Base-by-base conservation (phyloP, 2,329 filamentous ascomycete species). In the Cladobotryum mycophilum region DNA sequence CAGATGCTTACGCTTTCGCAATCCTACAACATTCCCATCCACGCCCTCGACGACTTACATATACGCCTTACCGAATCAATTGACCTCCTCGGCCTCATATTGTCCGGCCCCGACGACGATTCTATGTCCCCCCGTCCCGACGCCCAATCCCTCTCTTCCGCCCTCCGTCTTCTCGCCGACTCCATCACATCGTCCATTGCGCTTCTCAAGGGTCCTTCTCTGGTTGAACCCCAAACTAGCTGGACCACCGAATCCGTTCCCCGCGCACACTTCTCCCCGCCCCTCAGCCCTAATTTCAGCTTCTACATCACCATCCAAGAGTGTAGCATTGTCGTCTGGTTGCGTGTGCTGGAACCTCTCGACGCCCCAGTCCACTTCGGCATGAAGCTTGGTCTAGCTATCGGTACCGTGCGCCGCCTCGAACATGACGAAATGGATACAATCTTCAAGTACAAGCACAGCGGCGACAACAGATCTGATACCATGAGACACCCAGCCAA, bases 381-480 rank as follows among this genome's bases (percentile, higher is more conserved):
- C 46, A 86, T 76, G 55, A 88, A 82, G 65, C 85, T 83, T 62
- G 88, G 80, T 54, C 79, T 78, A 55, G 90, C 80, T 58, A 89
- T 85, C 55, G 81, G 82, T 40, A 84, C 81, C 0, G 67, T 81
- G 12, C 72, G 82, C 9, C 75, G 82, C 15, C 74, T 85, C 2
- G 82, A 85, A 58, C 87, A 91, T 65, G 87, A 91, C 67, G 92
- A 97, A 68, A 83, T 85, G 56, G 86, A 92, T 53, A 79, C 83
- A 36, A 72, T 87, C 0, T 96, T 95, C 66, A 74, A 72, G 4
- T 96, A 78, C 59, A 68, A 69, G 43, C 59, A 65, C n/a, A 56
- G 56, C 9, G 66, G 67, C 22, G 63, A 61, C 41, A 61, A 60
- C 22, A 44, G 52, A 18, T 61, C 61, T 11, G 60, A 61, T 30